Conservation (phyloP, 2,329 filamentous ascomycete genomes). For the Trichoderma guizhouense region DNA sequence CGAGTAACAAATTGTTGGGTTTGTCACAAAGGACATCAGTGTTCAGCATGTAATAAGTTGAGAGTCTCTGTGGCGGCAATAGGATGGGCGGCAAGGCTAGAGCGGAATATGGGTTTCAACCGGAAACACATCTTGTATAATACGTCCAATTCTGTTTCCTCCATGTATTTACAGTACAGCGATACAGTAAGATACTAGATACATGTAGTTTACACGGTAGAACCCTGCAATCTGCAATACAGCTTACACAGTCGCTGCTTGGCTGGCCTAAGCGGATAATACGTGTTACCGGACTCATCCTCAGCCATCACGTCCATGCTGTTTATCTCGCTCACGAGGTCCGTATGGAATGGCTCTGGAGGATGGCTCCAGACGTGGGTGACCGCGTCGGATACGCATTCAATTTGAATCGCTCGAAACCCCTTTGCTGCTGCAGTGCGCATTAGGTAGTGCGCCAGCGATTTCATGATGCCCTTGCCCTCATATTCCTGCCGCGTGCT, state of each 20-base stretch:
- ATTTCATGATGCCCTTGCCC: conserved; percentile 26
- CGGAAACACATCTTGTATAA: not conserved
- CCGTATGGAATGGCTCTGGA: conserved; percentile 25
- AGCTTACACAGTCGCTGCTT: conserved; percentile 19
- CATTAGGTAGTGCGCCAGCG: conserved; percentile 27
- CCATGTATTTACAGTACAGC: not conserved
- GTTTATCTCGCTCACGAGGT: conserved; percentile 19
- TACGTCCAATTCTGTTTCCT: not conserved
- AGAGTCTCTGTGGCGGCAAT: not conserved
- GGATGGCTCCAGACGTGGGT: conserved; percentile 27
- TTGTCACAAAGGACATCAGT: not conserved
- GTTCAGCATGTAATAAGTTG: not conserved
- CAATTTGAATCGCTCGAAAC: conserved; percentile 29
- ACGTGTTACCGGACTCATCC: conserved; percentile 14
- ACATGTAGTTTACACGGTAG: not conserved
- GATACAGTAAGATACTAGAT: not conserved
- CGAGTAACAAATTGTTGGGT: not conserved
- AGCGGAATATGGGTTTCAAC: not conserved
- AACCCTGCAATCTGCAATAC: conserved; percentile 3
- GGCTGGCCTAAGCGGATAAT: conserved; percentile 17
- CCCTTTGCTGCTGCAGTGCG: conserved; percentile 21
- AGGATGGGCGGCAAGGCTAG: not conserved
- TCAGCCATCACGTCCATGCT: conserved; percentile 14
- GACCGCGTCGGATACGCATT: conserved; percentile 25
- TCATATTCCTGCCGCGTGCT: conserved; percentile 28